Evolutionary conservation across 768 basidiomycete genomes (phyloP), one percentile per base, ranked within the genome.

Genomic region (Candolleomyces efflorescens): DNA sequence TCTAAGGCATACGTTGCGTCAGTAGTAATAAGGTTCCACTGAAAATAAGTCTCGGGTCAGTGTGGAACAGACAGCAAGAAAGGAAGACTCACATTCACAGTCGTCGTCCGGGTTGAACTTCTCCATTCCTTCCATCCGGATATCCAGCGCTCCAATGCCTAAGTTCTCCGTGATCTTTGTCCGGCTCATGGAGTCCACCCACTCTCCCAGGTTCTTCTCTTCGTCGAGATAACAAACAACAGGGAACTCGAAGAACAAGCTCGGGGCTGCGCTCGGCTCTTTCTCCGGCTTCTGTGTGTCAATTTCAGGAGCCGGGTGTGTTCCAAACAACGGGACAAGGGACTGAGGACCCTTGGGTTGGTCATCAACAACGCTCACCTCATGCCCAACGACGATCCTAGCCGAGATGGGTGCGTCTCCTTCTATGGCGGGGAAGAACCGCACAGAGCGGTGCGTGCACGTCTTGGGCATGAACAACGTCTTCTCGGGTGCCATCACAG

Each of bases 401-500:
- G 41, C 41, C 18, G 41, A 6, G 3, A 17, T 20, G 38, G 36
- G 20, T 5, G 32, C n/a, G 11, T 39, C 32, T 18, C 18, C 46
- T 6, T 48, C 46, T 13, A 18, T 15, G 7, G 46, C 5, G 32
- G 49, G 51, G 51, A 53, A 53, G 32, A 53, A 53, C 13, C 36
- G 51, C 36, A 53, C 51, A 17, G 51, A 38, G 18, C 51, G 51
- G 13, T 53, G 51, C 15, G n/a, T 53, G 51, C 51, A 53, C 4
- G 51, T 53, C 11, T 53, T 37, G 32, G 51, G 51, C 37, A 53
- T 15, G 51, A 53, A 53, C 1, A 53, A 36, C 18, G 32, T 32
- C 13, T 53, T 53, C n/a, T 23, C 37, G 36, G 51, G 51, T 38
- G 37, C 37, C 51, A 53, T 15, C 12, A 53, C 51, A 9, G 51